Base-by-base conservation (phyloP, 768 basidiomycete species). In the Mycena vitilis region DNA sequence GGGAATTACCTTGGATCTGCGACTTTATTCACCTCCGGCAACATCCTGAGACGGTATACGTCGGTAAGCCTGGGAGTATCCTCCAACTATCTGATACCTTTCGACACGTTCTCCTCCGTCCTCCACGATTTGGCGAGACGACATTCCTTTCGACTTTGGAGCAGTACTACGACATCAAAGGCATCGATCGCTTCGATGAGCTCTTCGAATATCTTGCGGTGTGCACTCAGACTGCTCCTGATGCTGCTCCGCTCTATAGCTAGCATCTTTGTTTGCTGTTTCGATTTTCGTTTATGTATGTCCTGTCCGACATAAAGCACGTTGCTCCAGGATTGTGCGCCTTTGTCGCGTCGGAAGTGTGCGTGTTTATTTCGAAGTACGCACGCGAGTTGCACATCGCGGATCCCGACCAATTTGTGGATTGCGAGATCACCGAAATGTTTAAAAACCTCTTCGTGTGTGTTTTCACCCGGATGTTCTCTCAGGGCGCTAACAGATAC, bases 81-180 rank as follows among this genome's bases (percentile, higher is more conserved):
- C 42, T 60, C 2, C 3, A 47, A 6, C 18, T 66, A 20, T 52
- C 65, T 7, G 34, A 37, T 34, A 44, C 7, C 20, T 66, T 60
- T 20, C 58, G 44, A 7, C 23, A n/a, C 40, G 22, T 66, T 9
- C 30, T 66, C 34, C 20, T 66, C 8, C 65, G 65, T 13, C 65
- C 65, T 4, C 65, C 65, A 2, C 57, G 36, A 12, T 66, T 66
- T 30, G 65, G 65, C 20, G 60, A 66, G 18, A 66, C 58, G 7
- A 38, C 30, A 18, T 60, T 66, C 25, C 42, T 66, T 2, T 60
- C 65, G 5, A 60, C 34, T 3, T 30, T 66, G n/a, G 6, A 36
- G 7, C 42, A 59, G 2, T 66, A 44, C 22, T 66, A 60, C 25
- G 65, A 66, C 30, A 51, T 65, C 22, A 55, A 52, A 6, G 40